Evolutionary conservation across 176 grass and related monocot species (phyloP), one percentile per base, ranked within the genome.

Genomic region (Lolium rigidum): DNA sequence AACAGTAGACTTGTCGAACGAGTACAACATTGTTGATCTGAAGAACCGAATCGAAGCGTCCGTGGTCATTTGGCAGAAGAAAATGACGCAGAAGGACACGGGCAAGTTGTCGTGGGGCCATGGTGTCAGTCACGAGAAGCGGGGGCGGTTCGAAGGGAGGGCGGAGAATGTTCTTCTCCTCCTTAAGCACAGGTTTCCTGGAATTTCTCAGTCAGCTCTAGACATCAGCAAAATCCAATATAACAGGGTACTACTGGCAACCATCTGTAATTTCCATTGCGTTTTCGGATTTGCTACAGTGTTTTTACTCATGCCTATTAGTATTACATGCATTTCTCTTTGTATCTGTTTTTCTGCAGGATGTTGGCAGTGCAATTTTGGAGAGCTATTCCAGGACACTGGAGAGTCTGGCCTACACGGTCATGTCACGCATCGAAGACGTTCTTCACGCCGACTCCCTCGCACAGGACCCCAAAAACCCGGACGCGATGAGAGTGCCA

Each of bases 211-310:
- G 39, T 94, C 92, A 14, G 17, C 80, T 28, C 90, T 97, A 13
- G 92, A 97, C 80, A 94, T 91, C 41, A 97, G 83, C 86, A 97
- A 97, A 80, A 97, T 97, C 15, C 89, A 97, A 31, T 74, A 90
- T 31, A 97, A 94, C 60, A 90, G 73, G 94, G 94, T 94, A 93
- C 17, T 56, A 50, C 48, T 13, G 48, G 15, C 54, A 62, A 78
- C 8, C 12, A 22, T 65, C 26, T n/a, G 9, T n/a, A 68, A 13
- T 80, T 74, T 11, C 0, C 39, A 15, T 17, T 47, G 28, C 9
- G 3, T 74, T 77, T 76, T 81, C 39, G 20, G 43, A 82, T 62
- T 50, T 67, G 18, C 71, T 77, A 61, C 61, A 35, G 61, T 77
- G 1, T 41, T 75, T 20, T 51, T 80, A 18, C 39, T 80, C 25